Base-by-base conservation (phyloP, 345 rosid species). In the Hibiscus tridactylites region DNA sequence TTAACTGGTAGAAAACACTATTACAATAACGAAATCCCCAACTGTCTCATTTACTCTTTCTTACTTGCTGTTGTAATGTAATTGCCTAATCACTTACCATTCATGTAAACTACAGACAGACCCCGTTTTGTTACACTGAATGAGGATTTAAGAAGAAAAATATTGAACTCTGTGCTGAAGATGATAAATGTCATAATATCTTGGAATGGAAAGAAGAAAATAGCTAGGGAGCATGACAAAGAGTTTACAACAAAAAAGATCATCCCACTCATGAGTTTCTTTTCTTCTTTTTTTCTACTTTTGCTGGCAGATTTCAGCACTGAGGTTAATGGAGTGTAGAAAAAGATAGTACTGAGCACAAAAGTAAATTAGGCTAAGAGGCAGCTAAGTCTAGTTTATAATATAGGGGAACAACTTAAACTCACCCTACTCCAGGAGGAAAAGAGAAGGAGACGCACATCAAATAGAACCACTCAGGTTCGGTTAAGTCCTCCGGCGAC, bases 361-460 rank as follows among this genome's bases (percentile, higher is more conserved):
- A 11, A 44, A 12, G 59, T 61, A 29, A 72, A 54, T 57, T 50
- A 6, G 24, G 10, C n/a, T 3, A 17, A 19, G 13, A 5, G 1
- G 4, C 26, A 26, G 33, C 44, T 66, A 42, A 68, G 15, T 11
- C 35, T 17, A 56, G 66, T 46, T 29, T 44, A 37, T 37, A 37
- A 37, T 37, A 5, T 31, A 29, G n/a, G 13, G 49, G 13, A 16
- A 15, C 58, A 53, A 74, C 89, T 81, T 86, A 68, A 42, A 75
- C 90, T 81, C 87, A 96, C 99, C 98, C 98, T 1, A 81, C 79
- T 29, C 91, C 91, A 58, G 91, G 88, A 76, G 88, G 77, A 50
- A 92, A 96, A 56, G 97, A 87, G 87, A 92, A 96, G 78, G 99
- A 91, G n/a, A 86, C 96, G 60, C 98, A 91, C 96, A 94, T 91